Conservation (phyloP, 331 rosid species). For the Erythrophleum ivorense region DNA sequence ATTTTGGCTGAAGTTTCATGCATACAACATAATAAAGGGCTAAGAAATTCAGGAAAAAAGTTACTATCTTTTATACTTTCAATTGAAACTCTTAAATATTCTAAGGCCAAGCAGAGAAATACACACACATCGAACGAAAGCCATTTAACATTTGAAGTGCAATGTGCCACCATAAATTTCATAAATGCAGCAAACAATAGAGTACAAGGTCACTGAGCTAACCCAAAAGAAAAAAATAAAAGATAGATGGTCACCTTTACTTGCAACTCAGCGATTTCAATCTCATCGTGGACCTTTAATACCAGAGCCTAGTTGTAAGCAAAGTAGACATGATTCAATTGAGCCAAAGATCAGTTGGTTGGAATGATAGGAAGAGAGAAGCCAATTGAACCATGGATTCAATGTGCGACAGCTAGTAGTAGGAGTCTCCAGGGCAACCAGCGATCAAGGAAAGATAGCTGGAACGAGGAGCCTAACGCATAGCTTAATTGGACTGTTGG, state of each 20-base stretch:
- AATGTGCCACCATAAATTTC: background rate
- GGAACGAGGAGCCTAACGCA: too few relatives aligned
- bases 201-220: conserved; percentile 45
- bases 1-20: too few relatives aligned
- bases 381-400: too few relatives aligned
- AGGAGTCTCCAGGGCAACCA: too few relatives aligned
- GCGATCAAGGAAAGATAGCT: too few relatives aligned
- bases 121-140: conserved; percentile 20
- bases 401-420: too few relatives aligned
- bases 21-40: too few relatives aligned
- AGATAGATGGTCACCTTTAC: conserved; percentile 44
- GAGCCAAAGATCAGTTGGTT: background rate
- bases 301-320: conserved; percentile 70
- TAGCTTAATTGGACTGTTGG: too few relatives aligned
- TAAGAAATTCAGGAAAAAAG: background rate
- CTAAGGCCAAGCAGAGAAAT: background rate
- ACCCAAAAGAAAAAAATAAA: background rate
- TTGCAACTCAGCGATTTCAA: conserved; percentile 89
- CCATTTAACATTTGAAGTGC: background rate
- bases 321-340: conserved; percentile 34
- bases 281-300: conserved; percentile 93
- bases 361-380: too few relatives aligned
- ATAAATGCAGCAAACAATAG: conserved; percentile 1
- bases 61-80: background rate
- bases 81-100: background rate